A percentile compares a stretch with the other conserved stretches of the same genome.
These are phyloP conservation scores for Penicillium sclerotiorum DNA, from an alignment of 2,329 filamentous ascomycete species.

Conservation along the genomic window DNA sequence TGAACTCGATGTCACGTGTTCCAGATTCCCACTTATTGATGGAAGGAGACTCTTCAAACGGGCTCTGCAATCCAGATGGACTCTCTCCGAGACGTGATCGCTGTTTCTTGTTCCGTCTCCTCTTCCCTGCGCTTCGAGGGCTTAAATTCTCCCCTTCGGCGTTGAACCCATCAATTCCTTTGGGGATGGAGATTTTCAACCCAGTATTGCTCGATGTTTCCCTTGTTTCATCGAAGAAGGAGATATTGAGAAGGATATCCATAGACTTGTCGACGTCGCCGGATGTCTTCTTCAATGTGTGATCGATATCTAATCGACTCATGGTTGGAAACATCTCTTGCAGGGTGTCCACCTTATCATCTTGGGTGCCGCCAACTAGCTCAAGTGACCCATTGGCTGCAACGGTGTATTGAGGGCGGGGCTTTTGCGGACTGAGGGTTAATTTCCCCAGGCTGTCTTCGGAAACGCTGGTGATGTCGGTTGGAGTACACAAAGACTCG, in stretches of 20 bases:
- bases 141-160: conserved; percentile 51
- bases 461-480: conserved; percentile 35
- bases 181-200: conserved; percentile 52
- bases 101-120: conserved; percentile 35
- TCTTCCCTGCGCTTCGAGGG: conserved; percentile 46
- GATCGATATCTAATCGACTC: conserved; percentile 65
- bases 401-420: conserved; percentile 28
- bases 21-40: conserved; percentile 62
- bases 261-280: conserved; percentile 71
- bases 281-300: conserved; percentile 67
- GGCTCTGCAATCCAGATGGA: conserved; percentile 20
- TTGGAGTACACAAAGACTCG: conserved; percentile 50
- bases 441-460: conserved; percentile 31
- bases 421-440: conserved; percentile 12
- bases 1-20: conserved; percentile 62
- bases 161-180: conserved; percentile 82
- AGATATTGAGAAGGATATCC: conserved; percentile 77
- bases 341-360: conserved; percentile 66
- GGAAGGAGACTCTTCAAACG: conserved; percentile 14
- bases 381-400: conserved; percentile 31
- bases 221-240: conserved; percentile 71
- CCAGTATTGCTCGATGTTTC: conserved; percentile 48
- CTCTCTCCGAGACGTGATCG: conserved; percentile 20
- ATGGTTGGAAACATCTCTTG: conserved; percentile 72
- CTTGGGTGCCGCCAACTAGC: conserved; percentile 40